These are phyloP conservation scores for Microbotryomycetes sp. DNA, from an alignment of 1,284 basidiomycete species.

Conservation along the genomic window DNA sequence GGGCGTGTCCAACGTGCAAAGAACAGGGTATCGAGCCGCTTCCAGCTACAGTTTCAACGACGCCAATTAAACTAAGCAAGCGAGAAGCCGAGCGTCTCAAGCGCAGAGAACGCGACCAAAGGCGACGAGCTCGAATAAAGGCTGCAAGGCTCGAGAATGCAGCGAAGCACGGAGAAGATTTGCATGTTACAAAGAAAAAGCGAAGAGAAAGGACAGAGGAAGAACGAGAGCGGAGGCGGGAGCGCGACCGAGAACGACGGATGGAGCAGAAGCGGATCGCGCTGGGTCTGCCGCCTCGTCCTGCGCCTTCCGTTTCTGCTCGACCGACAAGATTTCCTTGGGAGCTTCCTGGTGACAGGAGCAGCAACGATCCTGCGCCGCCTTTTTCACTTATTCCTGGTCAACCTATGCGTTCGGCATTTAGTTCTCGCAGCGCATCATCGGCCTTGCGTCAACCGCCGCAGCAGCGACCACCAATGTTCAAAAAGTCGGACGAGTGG, in stretches of 20 bases:
- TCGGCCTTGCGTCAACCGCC: neutral
- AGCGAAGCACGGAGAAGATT: neutral
- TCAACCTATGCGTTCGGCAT: neutral
- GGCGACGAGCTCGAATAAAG: too few relatives aligned
- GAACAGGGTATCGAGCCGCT: neutral
- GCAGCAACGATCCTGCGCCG: neutral
- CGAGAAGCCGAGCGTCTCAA: neutral
- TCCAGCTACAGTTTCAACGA: neutral
- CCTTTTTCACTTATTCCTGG: neutral
- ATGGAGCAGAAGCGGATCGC: neutral
- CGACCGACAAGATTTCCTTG: neutral
- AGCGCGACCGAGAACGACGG: neutral
- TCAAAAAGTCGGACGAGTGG: neutral
- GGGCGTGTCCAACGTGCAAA: constrained; percentile 52
- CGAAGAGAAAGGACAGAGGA: neutral
- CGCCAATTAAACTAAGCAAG: too few relatives aligned
- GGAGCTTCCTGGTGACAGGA: neutral
- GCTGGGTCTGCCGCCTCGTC: neutral
- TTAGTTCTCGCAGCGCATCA: neutral
- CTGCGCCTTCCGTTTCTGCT: neutral
- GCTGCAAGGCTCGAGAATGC: too few relatives aligned
- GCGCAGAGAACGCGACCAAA: neutral
- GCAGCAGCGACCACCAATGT: neutral
- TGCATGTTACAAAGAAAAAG: neutral
- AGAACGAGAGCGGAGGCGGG: neutral